These are phyloP conservation scores for Nidula niveotomentosa DNA, from an alignment of 1,284 basidiomycete genomes.

Conservation along the genomic window DNA sequence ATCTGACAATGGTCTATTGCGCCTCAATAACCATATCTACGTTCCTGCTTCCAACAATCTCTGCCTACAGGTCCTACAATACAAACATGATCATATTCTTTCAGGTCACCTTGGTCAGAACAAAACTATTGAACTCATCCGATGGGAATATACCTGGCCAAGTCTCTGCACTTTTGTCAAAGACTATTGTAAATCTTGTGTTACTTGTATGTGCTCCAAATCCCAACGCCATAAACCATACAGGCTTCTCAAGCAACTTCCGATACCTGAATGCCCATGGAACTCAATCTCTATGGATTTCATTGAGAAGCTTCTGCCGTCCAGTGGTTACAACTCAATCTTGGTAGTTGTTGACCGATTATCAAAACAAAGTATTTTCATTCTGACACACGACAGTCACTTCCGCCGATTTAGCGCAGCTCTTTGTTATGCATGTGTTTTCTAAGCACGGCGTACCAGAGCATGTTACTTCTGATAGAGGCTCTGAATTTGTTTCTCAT, in stretches of 20 bases:
- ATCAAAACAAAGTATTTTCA: constrained; percentile 19
- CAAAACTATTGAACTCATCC: neutral
- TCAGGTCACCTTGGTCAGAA: constrained; percentile 1
- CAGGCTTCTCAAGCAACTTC: constrained; percentile 1
- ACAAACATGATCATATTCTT: neutral
- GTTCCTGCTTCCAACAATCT: constrained; percentile 1
- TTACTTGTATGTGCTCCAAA: neutral
- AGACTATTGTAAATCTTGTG: constrained; percentile 2
- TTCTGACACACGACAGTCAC: constrained; percentile 27
- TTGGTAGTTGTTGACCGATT: neutral
- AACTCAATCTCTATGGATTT: constrained; percentile 7
- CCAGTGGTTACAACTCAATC: neutral
- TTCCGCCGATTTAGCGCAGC: constrained; percentile 22
- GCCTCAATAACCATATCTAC: constrained; percentile 1
- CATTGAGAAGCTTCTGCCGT: constrained; percentile 1
- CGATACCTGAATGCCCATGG: constrained; percentile 1
- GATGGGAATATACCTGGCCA: neutral
- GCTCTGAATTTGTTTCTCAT: constrained; percentile 10
- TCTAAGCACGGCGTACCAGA: constrained; percentile 21
- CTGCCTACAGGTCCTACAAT: neutral
- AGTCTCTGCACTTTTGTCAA: neutral
- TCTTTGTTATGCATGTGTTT: constrained; percentile 27
- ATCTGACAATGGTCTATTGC: neutral
- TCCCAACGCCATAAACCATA: neutral
- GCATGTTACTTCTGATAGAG: constrained; percentile 24